Evolutionary conservation across 2,329 filamentous ascomycete species (phyloP).

Genomic region (Monosporascus sp.): DNA sequence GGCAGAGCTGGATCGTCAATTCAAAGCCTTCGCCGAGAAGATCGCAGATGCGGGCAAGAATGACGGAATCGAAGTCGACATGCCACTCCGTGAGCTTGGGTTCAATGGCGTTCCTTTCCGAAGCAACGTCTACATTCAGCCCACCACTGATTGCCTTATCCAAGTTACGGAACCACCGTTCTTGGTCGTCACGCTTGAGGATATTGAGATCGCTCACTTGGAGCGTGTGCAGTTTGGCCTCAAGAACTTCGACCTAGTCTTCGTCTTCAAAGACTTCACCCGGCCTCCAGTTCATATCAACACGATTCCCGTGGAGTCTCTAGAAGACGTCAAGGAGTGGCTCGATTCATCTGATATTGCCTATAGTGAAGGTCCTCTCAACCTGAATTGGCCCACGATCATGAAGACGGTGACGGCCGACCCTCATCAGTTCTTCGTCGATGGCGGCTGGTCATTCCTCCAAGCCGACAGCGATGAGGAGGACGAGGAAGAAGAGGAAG

Average conservation of each 20-base stretch:
- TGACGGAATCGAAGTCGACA: constrained; percentile 87
- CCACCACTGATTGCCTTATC: constrained; percentile 93
- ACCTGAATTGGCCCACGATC: constrained; percentile 97
- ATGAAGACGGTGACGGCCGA: constrained; percentile 98
- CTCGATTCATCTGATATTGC: constrained; percentile 93
- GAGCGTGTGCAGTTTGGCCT: constrained; percentile 95
- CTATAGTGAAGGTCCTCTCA: constrained; percentile 89
- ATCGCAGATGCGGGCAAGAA: constrained; percentile 92
- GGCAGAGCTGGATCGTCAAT: constrained; percentile 89
- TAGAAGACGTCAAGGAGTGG: constrained; percentile 97
- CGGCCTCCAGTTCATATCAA: constrained; percentile 92
- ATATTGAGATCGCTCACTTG: constrained; percentile 93
- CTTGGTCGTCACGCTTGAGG: constrained; percentile 88
- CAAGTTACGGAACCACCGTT: constrained; percentile 97
- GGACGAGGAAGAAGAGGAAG: constrained; percentile 73
- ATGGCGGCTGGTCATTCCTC: constrained; percentile 94
- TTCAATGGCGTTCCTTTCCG: constrained; percentile 96
- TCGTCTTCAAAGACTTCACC: constrained; percentile 96
- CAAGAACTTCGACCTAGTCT: constrained; percentile 98
- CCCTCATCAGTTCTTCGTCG: constrained; percentile 89
- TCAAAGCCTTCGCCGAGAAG: constrained; percentile 95
- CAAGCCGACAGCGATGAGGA: constrained; percentile 84
- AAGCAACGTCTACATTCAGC: constrained; percentile 92
- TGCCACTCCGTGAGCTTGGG: constrained; percentile 92
- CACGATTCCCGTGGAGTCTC: constrained; percentile 91